Evolutionary conservation across 2,329 filamentous ascomycete genomes (phyloP).

Genomic region (Zymoseptoria crescenta): DNA sequence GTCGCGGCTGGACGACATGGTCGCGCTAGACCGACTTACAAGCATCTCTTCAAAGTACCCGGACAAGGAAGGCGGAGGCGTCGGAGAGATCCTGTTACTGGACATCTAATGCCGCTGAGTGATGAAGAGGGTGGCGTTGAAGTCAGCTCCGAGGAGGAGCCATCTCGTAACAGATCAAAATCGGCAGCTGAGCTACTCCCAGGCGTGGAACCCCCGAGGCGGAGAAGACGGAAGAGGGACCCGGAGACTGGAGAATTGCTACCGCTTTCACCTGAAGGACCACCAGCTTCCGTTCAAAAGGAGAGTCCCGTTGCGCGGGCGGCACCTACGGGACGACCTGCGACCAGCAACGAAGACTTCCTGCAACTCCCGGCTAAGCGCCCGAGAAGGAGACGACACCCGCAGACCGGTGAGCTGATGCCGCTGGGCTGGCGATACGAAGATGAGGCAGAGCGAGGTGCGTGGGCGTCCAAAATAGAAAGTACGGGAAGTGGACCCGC

Average conservation of each 20-base stretch:
- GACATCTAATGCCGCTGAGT: constrained; percentile 24
- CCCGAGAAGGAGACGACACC: constrained; percentile 23
- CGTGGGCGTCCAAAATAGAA: constrained; percentile 2
- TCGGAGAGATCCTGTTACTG: constrained; percentile 24
- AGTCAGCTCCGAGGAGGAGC: constrained; percentile 9
- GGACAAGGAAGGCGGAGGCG: constrained; percentile 15
- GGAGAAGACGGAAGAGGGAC: constrained; percentile 25
- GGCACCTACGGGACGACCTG: background rate
- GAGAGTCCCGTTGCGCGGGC: background rate
- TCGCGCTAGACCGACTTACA: constrained; percentile 28
- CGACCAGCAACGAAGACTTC: background rate
- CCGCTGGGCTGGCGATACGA: constrained; percentile 26
- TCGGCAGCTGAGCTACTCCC: background rate
- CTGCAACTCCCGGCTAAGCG: constrained; percentile 11
- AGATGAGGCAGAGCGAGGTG: constrained; percentile 6
- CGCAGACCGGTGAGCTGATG: constrained; percentile 26
- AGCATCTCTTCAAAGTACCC: constrained; percentile 18
- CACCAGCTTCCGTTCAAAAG: background rate
- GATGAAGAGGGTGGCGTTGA: constrained; percentile 14
- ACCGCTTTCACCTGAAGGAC: constrained; percentile 10
- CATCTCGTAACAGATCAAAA: background rate
- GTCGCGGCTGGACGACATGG: constrained; percentile 17
- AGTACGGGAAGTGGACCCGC: background rate
- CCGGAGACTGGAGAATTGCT: constrained; percentile 24
- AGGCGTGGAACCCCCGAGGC: constrained; percentile 8